Conservation (phyloP, 129 eudicot species). For the Silybum marianum region DNA sequence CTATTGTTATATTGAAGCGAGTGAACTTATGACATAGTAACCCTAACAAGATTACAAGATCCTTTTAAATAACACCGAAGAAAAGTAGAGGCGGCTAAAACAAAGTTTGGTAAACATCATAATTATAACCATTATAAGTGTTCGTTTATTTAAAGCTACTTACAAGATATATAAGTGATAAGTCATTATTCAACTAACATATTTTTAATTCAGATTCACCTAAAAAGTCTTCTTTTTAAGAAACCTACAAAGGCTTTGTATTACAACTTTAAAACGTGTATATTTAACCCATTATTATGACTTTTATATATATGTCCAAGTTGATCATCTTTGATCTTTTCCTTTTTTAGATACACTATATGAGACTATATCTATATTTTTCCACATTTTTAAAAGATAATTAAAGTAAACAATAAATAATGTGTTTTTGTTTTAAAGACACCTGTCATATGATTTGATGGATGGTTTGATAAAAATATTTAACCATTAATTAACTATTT, state of each 20-base stretch:
- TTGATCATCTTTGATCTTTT: neutral
- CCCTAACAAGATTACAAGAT: no score
- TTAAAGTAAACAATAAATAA: neutral
- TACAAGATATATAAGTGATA: neutral
- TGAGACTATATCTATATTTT: neutral
- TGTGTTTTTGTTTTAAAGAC: no score
- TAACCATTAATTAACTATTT: no score
- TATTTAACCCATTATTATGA: neutral
- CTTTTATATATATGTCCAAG: neutral
- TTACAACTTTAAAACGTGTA: neutral
- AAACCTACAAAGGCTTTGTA: no score
- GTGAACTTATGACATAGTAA: no score
- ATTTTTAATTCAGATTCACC: neutral
- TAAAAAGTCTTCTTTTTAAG: neutral
- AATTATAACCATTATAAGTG: neutral
- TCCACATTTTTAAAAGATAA: neutral
- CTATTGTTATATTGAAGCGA: neutral
- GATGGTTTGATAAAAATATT: neutral
- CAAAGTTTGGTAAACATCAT: neutral
- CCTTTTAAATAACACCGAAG: neutral
- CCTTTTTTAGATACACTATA: neutral
- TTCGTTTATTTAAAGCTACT: neutral
- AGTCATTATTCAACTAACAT: neutral
- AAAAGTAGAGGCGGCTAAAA: neutral
- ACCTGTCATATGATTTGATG: neutral